phyloP scores from a whole-genome alignment of 2,329 filamentous ascomycete species.

The Cercospora sp. region DNA sequence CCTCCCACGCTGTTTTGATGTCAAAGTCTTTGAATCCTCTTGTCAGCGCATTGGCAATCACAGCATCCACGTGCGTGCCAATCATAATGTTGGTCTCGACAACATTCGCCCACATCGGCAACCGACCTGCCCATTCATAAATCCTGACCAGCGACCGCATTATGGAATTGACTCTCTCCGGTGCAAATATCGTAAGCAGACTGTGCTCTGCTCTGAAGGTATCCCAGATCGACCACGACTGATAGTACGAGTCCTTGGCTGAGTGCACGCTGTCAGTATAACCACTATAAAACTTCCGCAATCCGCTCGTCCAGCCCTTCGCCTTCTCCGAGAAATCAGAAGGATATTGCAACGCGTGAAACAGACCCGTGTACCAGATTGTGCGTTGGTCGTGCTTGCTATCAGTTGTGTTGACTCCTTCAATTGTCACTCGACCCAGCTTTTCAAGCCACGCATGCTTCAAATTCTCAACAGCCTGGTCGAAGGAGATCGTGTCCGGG shows the following conservation, averaged over 20 bases:
- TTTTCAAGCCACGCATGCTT: slow-evolving; percentile 51
- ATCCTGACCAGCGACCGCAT: slow-evolving; percentile 50
- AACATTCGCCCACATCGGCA: slow-evolving; percentile 54
- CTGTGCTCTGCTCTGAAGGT: slow-evolving; percentile 53
- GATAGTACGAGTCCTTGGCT: slow-evolving; percentile 50
- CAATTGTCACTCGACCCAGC: slow-evolving; percentile 46
- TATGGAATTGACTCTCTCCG: slow-evolving; percentile 51
- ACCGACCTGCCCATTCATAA: slow-evolving; percentile 49
- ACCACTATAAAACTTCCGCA: slow-evolving; percentile 47
- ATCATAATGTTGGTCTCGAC: slow-evolving; percentile 56
- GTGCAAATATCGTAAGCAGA: slow-evolving; percentile 48
- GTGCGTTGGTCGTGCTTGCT: slow-evolving; percentile 46
- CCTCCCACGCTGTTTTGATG: slow-evolving; percentile 47
- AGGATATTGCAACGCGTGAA: slow-evolving; percentile 52
- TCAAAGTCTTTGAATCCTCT: slow-evolving; percentile 48
- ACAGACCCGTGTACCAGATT: slow-evolving; percentile 51
- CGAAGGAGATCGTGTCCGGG: slow-evolving; percentile 41
- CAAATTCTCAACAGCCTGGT: slow-evolving; percentile 43
- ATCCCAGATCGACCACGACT: slow-evolving; percentile 55
- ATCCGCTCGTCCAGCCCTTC: slow-evolving; percentile 20
- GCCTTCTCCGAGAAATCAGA: slow-evolving; percentile 51
- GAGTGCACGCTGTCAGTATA: slow-evolving; percentile 50
- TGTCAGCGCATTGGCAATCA: slow-evolving; percentile 50
- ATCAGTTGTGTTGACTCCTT: slow-evolving; percentile 47
- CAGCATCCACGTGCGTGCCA: slow-evolving; percentile 51